Conservation (phyloP, 1,284 basidiomycete genomes). For the Ceratobasidium papillatum region DNA sequence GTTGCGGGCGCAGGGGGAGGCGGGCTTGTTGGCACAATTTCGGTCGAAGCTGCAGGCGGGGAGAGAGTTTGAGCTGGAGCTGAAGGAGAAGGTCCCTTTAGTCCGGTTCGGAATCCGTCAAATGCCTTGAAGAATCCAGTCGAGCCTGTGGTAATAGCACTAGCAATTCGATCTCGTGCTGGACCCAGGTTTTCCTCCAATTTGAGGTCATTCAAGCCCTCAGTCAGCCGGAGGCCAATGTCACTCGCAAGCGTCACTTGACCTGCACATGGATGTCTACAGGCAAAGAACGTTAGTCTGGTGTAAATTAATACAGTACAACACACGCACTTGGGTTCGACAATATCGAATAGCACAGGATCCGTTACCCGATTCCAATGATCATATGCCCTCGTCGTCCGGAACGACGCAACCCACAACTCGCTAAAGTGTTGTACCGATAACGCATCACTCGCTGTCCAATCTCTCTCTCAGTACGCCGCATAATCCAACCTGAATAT, state of each 20-base stretch:
- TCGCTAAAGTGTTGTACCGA: constrained; percentile 80
- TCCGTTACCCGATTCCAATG: constrained; percentile 90
- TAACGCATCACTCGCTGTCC: constrained; percentile 55
- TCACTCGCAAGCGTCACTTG: constrained; percentile 89
- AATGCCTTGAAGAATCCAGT: constrained; percentile 87
- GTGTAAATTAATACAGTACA: neutral
- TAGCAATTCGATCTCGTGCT: constrained; percentile 82
- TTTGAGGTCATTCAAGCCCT: constrained; percentile 90
- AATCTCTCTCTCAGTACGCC: neutral
- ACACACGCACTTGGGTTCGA: constrained; percentile 78
- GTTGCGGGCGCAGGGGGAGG: constrained; percentile 23
- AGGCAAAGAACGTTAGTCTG: neutral
- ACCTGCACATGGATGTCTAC: constrained; percentile 86
- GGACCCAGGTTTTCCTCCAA: constrained; percentile 89
- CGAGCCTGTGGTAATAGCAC: constrained; percentile 76
- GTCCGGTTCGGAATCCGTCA: constrained; percentile 74
- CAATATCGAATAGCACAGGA: constrained; percentile 88
- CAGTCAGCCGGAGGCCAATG: constrained; percentile 84
- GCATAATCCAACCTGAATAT: neutral
- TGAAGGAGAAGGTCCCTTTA: constrained; percentile 23
- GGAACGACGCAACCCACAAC: constrained; percentile 85
- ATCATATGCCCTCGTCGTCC: constrained; percentile 81
- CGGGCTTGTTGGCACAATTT: constrained; percentile 22
- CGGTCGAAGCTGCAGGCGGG: constrained; percentile 33
- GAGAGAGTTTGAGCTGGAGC: constrained; percentile 12